Base-by-base conservation (phyloP, 148 eudicot genomes). In the Chenopodium suecicum region DNA sequence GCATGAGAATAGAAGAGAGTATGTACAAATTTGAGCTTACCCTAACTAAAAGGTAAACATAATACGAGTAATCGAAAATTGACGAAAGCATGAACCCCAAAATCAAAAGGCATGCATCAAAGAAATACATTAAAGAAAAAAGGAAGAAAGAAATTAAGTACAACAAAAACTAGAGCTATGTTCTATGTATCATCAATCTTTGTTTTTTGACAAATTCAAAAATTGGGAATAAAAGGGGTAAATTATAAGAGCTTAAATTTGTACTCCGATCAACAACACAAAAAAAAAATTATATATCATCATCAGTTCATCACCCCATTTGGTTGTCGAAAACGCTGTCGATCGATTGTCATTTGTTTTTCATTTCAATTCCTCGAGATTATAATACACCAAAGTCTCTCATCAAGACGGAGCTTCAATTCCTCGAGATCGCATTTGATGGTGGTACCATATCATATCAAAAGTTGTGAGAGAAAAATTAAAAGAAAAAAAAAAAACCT, bases 181-280 rank as follows among this genome's bases (percentile, higher is more conserved):
- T 50, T 16, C 71, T 68, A 68, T 32, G 71, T 68, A 68, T 68
- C 41, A 68, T 68, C 41, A 31, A 29, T 68, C 67, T 64, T 68
- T 29, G 44, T 41, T 41, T 41, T 68, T 68, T 68, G 41, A 29
- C 54, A 50, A 50, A 13, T 29, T 29, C 3, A 68, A 16, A 68
- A 12, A 68, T 10, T 9, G 17, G 16, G 41, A 16, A 5, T 5
- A 5, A 41, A 68, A 68, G 2, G 27, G 29, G 67, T 13, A 27
- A 27, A 31, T 27, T 27, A 68, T 29, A 11, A 48, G 52, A 9
- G 52, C 52, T 48, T 9, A 11, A 48, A 41, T 41, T 41, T 50
- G 44, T 41, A 29, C 41, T 27, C 71, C 71, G 71, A 68, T 68
- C 23, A 70, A 70, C 44, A 70, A 37, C 34, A 70, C 7, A 32